Conservation (phyloP, 192 early-diverging fungal species). For the Spizellomyces sp. region DNA sequence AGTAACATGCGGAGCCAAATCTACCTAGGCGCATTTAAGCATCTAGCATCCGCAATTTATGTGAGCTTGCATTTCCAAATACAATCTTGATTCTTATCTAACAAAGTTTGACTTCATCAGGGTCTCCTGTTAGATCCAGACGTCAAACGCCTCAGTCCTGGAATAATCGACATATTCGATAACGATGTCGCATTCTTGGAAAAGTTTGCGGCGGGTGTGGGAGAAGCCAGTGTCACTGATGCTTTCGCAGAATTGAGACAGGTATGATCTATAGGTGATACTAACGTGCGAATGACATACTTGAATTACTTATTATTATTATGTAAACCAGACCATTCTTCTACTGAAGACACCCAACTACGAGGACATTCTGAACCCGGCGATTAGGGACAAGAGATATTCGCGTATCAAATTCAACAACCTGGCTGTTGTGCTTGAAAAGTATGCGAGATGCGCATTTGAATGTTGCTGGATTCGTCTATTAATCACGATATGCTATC, state of each 20-base stretch:
- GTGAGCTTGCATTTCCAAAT: constrained; percentile 40
- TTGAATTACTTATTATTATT: not conserved
- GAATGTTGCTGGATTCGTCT: not conserved
- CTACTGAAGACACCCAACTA: constrained; percentile 69
- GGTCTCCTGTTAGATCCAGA: constrained; percentile 59
- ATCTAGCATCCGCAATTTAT: constrained; percentile 62
- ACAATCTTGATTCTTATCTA: not conserved
- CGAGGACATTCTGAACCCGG: constrained; percentile 74
- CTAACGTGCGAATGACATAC: not conserved
- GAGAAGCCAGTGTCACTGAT: constrained; percentile 64
- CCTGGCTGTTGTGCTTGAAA: constrained; percentile 74
- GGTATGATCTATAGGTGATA: constrained; percentile 41
- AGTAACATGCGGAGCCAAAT: constrained; percentile 63
- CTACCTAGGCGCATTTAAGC: constrained; percentile 76
- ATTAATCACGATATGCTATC: not conserved
- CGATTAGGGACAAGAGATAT: constrained; percentile 66
- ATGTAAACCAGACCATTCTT: constrained; percentile 55
- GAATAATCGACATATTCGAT: constrained; percentile 64
- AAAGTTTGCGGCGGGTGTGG: constrained; percentile 66
- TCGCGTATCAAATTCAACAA: constrained; percentile 63
- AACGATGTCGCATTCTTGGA: constrained; percentile 75
- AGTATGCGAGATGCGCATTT: constrained; percentile 56
- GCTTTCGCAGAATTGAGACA: constrained; percentile 74
- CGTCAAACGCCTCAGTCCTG: constrained; percentile 60
- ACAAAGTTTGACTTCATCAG: constrained; percentile 30